Conservation (phyloP, 1,139 yeast genomes). For the Nakaseomyces bracarensis region DNA sequence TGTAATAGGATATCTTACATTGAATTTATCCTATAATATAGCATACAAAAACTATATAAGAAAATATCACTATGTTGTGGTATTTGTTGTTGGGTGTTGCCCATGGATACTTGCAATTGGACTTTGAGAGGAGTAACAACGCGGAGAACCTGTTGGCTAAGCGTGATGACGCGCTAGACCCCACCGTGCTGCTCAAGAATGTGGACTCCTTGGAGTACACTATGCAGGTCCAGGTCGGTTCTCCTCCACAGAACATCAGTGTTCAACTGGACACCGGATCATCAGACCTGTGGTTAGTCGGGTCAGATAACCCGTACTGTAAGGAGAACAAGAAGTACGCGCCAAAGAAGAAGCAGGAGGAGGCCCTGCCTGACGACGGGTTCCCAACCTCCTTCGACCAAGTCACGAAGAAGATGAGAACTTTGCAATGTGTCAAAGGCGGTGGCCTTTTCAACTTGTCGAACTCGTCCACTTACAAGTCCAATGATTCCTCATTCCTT, state of each 20-base stretch:
- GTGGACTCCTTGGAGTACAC: slow-evolving; percentile 31
- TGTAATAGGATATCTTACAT: too few relatives aligned
- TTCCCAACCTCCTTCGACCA: background rate
- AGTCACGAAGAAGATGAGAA: background rate
- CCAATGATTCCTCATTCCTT: slow-evolving; percentile 37
- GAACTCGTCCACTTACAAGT: slow-evolving; percentile 37
- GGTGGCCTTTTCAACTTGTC: slow-evolving; percentile 42
- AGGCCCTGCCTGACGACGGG: background rate
- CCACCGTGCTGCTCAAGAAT: background rate
- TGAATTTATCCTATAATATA: too few relatives aligned
- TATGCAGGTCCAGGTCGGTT: slow-evolving; percentile 43
- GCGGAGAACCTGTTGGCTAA: background rate
- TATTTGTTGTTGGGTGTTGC: background rate
- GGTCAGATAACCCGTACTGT: slow-evolving; percentile 6
- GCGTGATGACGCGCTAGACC: background rate
- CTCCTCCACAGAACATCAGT: slow-evolving; percentile 43
- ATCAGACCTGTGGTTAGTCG: slow-evolving; percentile 52
- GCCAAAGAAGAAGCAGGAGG: background rate
- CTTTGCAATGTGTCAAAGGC: slow-evolving; percentile 10
- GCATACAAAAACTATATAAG: too few relatives aligned
- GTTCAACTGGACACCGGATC: slow-evolving; percentile 63
- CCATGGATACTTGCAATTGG: background rate
- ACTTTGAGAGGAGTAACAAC: background rate
- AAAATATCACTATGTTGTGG: too few relatives aligned
- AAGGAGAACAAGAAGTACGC: background rate